Percentiles rank a stretch among this genome's conserved stretches.
These are phyloP conservation scores for Vitellaria paradoxa DNA, from an alignment of 179 eudicot species.

Conservation along the genomic window DNA sequence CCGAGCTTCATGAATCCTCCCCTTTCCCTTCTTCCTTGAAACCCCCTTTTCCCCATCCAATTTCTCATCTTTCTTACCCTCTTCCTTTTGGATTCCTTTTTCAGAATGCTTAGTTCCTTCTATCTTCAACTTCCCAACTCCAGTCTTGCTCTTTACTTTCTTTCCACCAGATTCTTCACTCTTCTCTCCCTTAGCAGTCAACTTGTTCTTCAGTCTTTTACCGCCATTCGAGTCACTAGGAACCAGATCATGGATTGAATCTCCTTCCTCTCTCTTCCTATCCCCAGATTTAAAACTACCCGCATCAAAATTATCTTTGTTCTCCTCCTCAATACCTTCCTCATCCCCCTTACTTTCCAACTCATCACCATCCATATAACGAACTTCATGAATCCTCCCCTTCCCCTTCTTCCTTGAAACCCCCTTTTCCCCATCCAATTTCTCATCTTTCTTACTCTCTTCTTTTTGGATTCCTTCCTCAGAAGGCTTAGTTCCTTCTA, in stretches of 20 bases:
- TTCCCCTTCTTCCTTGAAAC: conserved; percentile 24
- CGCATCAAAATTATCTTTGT: conserved; percentile 5
- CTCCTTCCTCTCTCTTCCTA: conserved; percentile 25
- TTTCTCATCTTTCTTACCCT: conserved; percentile 5
- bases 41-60: conserved; percentile 10
- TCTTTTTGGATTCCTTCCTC: background rate
- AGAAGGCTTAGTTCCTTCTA: conserved; percentile 11
- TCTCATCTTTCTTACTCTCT: conserved; percentile 4
- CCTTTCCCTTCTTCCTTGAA: conserved; percentile 28
- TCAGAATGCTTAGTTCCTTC: conserved; percentile 3
- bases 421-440: conserved; percentile 13
- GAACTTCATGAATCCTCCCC: conserved; percentile 53
- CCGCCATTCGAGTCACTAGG: background rate
- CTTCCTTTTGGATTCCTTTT: conserved; percentile 5
- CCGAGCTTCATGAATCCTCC: conserved; percentile 49
- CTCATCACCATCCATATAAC: conserved; percentile 39
- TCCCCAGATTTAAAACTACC: conserved; percentile 17
- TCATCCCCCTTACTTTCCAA: conserved; percentile 14
- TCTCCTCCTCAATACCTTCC: conserved; percentile 15
- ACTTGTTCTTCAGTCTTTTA: conserved; percentile 18
- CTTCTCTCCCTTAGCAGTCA: background rate
- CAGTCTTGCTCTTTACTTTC: conserved; percentile 1
- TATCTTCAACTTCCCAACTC: conserved; percentile 9
- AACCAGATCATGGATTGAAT: background rate
- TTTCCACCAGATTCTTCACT: background rate